phyloP scores from a whole-genome alignment of 805 yeast genomes.

The Clavispora carvajalis region DNA sequence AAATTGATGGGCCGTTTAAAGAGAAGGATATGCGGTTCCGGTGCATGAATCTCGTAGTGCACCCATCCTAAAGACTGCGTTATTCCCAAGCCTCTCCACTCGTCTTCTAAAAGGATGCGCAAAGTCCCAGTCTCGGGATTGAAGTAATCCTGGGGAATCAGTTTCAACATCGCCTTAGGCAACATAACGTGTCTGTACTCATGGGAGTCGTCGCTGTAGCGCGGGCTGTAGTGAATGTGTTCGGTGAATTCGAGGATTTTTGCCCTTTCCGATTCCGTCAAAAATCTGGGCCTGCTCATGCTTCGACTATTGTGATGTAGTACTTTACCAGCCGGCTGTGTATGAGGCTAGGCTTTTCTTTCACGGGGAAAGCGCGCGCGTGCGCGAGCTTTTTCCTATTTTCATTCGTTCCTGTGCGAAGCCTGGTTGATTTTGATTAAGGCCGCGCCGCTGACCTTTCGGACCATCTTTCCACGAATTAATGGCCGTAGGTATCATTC shows the following conservation, averaged over 20 bases:
- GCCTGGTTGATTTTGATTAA: neutral
- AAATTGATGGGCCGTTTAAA: constrained; percentile 64
- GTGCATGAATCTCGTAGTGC: constrained; percentile 96
- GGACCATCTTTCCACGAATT: too few species aligned
- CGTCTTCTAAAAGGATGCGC: constrained; percentile 86
- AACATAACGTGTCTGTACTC: constrained; percentile 97
- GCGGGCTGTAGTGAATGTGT: constrained; percentile 87
- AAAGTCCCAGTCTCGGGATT: constrained; percentile 90
- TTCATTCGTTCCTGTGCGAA: neutral
- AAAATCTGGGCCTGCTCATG: constrained; percentile 51
- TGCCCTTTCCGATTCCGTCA: constrained; percentile 78
- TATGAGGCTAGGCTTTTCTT: neutral
- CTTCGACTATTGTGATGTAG: neutral
- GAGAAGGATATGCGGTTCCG: constrained; percentile 93
- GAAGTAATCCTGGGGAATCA: constrained; percentile 91
- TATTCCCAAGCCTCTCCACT: constrained; percentile 97
- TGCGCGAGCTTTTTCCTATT: neutral
- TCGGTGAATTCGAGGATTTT: constrained; percentile 89
- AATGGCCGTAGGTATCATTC: neutral
- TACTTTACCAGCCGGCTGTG: too few species aligned
- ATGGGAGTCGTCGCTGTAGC: constrained; percentile 85
- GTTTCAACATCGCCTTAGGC: constrained; percentile 93
- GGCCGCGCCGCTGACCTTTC: neutral
- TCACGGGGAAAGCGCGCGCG: neutral
- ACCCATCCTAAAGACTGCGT: constrained; percentile 98